Evolutionary conservation across 768 basidiomycete species (phyloP).

Genomic region (Tephrocybe sp.): DNA sequence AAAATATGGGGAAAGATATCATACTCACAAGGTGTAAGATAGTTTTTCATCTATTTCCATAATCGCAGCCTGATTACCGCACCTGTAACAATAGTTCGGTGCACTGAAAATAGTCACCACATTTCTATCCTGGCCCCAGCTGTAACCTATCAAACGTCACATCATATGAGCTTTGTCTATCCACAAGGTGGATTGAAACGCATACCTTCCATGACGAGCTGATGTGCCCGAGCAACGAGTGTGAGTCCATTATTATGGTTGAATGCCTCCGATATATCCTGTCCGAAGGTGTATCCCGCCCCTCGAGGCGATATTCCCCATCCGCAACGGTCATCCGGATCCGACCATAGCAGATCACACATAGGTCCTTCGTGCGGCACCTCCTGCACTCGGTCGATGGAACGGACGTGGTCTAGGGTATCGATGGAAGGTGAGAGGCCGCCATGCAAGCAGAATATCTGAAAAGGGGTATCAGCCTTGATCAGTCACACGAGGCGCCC

Average conservation of each 20-base stretch:
- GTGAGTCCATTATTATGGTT: slow-evolving; percentile 99
- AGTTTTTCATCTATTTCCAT: slow-evolving; percentile 99
- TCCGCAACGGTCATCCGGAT: slow-evolving; percentile 98
- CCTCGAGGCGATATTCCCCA: slow-evolving; percentile 99
- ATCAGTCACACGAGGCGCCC: slow-evolving; percentile 19
- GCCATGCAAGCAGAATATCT: slow-evolving; percentile 99
- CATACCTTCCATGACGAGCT: slow-evolving; percentile 95
- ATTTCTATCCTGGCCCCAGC: slow-evolving; percentile 99
- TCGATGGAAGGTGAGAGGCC: slow-evolving; percentile 99
- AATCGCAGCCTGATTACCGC: slow-evolving; percentile 99
- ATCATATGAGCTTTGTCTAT: background rate
- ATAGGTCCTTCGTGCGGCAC: slow-evolving; percentile 99
- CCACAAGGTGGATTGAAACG: slow-evolving; percentile 9
- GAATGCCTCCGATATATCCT: slow-evolving; percentile 98
- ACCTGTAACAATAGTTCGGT: slow-evolving; percentile 99
- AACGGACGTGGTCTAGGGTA: slow-evolving; percentile 98
- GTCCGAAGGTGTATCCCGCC: slow-evolving; percentile 98
- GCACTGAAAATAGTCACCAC: slow-evolving; percentile 99
- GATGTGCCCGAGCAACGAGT: slow-evolving; percentile 91
- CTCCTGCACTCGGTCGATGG: slow-evolving; percentile 98
- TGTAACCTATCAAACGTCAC: slow-evolving; percentile 58
- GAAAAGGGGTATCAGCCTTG: slow-evolving; percentile 18
- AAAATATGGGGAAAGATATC: background rate
- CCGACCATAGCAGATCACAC: slow-evolving; percentile 99
- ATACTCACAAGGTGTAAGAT: slow-evolving; percentile 90